Base-by-base conservation (phyloP, 805 yeast species). In the Saitoella complicata region DNA sequence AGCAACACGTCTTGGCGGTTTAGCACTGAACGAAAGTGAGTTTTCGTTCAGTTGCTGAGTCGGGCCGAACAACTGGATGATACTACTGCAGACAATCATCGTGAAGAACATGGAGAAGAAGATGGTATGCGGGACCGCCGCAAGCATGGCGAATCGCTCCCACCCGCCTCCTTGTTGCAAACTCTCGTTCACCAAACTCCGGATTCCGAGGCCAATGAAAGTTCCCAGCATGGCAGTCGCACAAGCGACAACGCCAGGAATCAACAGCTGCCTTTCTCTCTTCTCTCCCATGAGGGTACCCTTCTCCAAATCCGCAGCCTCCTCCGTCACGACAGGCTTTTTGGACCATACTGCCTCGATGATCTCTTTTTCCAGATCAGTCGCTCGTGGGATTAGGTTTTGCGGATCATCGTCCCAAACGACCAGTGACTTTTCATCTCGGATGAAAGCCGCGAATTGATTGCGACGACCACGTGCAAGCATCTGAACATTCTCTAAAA, bases 371-470 rank as follows among this genome's bases (percentile, higher is more conserved):
- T 48, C 48, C 32, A 48, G 40, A 40, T 39, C 30, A 7, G 40
- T 29, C 5, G 50, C 50, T 6, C 43, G 40, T n/a, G 39, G 30
- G 21, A 43, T 30, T 30, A 48, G 35, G 33, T 37, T 38, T 5
- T 36, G 30, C 29, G 45, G 46, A 21, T 42, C 43, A 35, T 48
- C 50, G 9, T 48, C 44, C 50, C 50, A 48, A 32, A 48, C 45
- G 3, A 48, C 31, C 4, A 48, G 38, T 11, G 44, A 45, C 21
- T 38, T 40, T 13, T 48, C 50, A 1, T 37, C 42, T 6, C 46
- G 35, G 12, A 48, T 37, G 35, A 45, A 48, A 6, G 50, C 50
- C 5, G 48, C 38, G 37, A 45, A 45, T 37, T 48, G 50, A 35
- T 43, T 42, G 38, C 45, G 45, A 8, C 50, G 45, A 5, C 45